Percentiles rank a stretch among this genome's conserved stretches.
These are phyloP conservation scores for Claviceps paspali DNA, from an alignment of 2,329 filamentous ascomycete species.

Conservation along the genomic window DNA sequence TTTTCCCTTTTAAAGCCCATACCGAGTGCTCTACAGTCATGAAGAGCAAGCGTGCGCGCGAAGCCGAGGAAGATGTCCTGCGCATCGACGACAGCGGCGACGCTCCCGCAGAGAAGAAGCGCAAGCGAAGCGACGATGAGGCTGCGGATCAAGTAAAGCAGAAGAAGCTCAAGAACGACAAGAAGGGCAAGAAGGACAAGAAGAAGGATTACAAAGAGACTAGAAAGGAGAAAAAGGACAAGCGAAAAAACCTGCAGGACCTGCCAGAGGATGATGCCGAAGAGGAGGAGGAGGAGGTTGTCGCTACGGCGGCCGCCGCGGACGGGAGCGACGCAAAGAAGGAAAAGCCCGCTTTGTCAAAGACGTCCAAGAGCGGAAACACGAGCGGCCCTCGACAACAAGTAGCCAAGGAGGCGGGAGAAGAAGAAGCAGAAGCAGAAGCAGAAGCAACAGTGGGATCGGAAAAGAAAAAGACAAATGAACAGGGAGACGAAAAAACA, in stretches of 20 bases:
- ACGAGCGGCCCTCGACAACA: background rate
- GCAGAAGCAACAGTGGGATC: slow-evolving; percentile 10
- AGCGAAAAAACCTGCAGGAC: slow-evolving; percentile 22
- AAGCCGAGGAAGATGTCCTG: slow-evolving; percentile 14
- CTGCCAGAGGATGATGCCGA: slow-evolving; percentile 20
- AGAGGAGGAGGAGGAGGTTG: slow-evolving; percentile 10
- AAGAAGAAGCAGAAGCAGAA: slow-evolving; percentile 10
- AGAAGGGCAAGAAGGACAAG: slow-evolving; percentile 15
- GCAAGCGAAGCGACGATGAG: slow-evolving; percentile 19
- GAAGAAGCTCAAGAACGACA: slow-evolving; percentile 17
- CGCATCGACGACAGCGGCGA: slow-evolving; percentile 8
- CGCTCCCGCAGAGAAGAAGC: slow-evolving; percentile 18
- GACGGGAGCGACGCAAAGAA: too few species aligned
- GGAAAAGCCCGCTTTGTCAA: slow-evolving; percentile 5
- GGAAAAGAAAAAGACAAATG: slow-evolving; percentile 6
- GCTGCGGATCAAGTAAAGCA: slow-evolving; percentile 8
- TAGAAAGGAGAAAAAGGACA: slow-evolving; percentile 26
- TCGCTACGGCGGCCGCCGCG: too few species aligned
- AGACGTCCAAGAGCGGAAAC: slow-evolving; percentile 12
- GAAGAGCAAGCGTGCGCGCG: slow-evolving; percentile 26
- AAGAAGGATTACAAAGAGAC: slow-evolving; percentile 19
- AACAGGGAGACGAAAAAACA: slow-evolving; percentile 18
- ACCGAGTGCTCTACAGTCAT: slow-evolving; percentile 8
- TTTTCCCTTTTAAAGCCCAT: too few species aligned
- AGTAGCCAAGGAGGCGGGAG: slow-evolving; percentile 2